phyloP scores from a whole-genome alignment of 1,284 basidiomycete species.

The Cystobasidium pallidum region DNA sequence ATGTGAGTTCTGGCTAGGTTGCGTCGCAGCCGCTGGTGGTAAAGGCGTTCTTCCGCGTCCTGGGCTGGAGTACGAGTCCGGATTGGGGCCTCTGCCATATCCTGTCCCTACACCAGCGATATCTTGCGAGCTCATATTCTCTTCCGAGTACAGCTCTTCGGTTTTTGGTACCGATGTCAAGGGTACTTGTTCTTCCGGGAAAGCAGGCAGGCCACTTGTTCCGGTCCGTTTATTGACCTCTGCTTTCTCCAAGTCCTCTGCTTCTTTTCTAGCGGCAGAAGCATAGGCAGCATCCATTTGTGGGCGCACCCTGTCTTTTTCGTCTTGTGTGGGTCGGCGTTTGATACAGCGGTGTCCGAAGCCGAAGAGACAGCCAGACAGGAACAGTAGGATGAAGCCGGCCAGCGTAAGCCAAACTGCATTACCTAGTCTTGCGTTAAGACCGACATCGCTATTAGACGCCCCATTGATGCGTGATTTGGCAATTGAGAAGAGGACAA shows the following conservation, averaged over 20 bases:
- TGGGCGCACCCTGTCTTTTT: conserved; percentile 31
- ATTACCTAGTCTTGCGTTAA: conserved; percentile 46
- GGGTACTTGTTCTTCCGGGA: conserved; percentile 41
- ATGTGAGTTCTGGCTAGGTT: background rate
- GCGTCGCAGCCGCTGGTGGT: background rate
- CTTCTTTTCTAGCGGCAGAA: conserved; percentile 20
- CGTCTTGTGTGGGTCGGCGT: conserved; percentile 28
- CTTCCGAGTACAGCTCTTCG: conserved; percentile 26
- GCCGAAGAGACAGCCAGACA: conserved; percentile 52
- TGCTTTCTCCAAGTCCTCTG: conserved; percentile 32
- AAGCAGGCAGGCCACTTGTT: conserved; percentile 37
- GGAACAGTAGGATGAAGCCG: conserved; percentile 46
- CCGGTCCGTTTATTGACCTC: conserved; percentile 3
- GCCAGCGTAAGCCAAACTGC: conserved; percentile 52
- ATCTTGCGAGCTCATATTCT: conserved; percentile 2
- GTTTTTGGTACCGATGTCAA: conserved; percentile 31
- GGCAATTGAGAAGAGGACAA: conserved; percentile 51
- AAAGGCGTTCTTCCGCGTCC: background rate
- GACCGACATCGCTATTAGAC: conserved; percentile 38
- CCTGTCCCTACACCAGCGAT: conserved; percentile 39
- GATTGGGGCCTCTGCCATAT: conserved; percentile 9
- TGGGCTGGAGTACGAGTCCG: background rate
- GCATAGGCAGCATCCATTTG: conserved; percentile 33
- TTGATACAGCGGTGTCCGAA: conserved; percentile 38
- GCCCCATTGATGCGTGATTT: conserved; percentile 49